Evolutionary conservation across 83 land plant genomes (phyloP).

Genomic region (Isoetes engelmannii): DNA sequence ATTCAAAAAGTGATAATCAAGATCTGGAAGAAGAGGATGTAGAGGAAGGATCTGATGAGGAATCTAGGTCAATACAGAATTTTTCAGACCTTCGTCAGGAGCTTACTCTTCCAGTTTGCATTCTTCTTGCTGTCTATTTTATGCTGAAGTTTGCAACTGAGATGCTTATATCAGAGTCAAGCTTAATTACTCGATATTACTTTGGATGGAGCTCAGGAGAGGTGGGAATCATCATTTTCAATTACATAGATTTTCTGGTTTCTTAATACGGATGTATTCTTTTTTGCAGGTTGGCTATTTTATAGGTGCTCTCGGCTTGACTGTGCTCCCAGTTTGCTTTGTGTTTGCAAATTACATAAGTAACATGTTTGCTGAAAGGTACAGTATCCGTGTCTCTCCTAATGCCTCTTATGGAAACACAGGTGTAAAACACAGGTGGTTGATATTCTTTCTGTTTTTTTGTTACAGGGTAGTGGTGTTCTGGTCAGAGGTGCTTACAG

Average conservation of each 20-base stretch:
- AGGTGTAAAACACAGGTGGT: not conserved
- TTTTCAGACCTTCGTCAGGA: constrained; percentile 23
- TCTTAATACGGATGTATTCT: not conserved
- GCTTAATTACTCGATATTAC: constrained; percentile 22
- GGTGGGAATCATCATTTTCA: constrained; percentile 8
- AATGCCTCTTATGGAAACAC: not conserved
- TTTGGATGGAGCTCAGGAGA: constrained; percentile 28
- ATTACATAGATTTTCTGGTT: not conserved
- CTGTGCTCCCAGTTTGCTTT: constrained; percentile 33
- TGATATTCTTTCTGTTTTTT: not conserved
- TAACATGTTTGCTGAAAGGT: constrained; percentile 32
- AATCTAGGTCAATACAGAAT: constrained; percentile 14
- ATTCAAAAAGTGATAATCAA: not conserved
- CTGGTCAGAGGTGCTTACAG: constrained; percentile 26
- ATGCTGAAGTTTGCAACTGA: constrained; percentile 40
- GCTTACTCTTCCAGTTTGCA: constrained; percentile 26
- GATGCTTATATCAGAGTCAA: constrained; percentile 35
- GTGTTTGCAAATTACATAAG: constrained; percentile 38
- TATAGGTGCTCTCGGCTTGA: constrained; percentile 25
- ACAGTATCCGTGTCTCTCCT: not conserved
- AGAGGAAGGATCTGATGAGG: constrained; percentile 2
- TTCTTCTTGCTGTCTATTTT: constrained; percentile 26
- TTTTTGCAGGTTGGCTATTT: constrained; percentile 27
- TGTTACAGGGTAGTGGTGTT: constrained; percentile 22
- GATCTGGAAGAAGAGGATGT: constrained; percentile 5